Base-by-base conservation (phyloP, 768 basidiomycete genomes). In the Trametopsis cervina region DNA sequence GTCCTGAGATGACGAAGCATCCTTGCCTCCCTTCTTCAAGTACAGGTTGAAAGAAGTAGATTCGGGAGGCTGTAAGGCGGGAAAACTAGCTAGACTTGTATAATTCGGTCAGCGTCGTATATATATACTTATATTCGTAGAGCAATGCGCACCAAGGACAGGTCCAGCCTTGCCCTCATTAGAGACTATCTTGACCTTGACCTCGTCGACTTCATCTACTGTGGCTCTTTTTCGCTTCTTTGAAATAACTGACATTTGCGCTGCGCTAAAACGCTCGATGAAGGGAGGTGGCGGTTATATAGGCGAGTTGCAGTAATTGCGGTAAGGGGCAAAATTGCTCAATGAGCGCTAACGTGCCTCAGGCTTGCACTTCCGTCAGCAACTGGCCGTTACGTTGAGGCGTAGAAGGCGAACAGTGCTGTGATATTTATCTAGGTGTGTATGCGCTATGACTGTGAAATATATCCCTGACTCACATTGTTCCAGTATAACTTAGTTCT, bases 1-100 rank as follows among this genome's bases (percentile, higher is more conserved):
- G 15, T 52, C 46, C 15, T 47, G 41, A 13, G 51, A 26, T 23
- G 17, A 24, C 11, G 37, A 24, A 20, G 18, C 23, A 22, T 44
- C 17, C 24, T 17, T 4, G 12, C 24, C 23, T 20, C 13, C 42
- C 9, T 75, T 78, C 38, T 60, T 67, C 9, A 68, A 62, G 62
- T 84, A 89, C 57, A 78, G 76, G 52, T 70, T 66, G 62, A 89
- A 90, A 15, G 78, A 56, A 2, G 78, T 88, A 13, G 71, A 68
- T 46, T 68, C 55, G 2, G 83, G 74, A 13, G 84, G 73, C 40
- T 76, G 66, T 22, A 87, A 57, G 4, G 78, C 77, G 36, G 88
- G 88, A 63, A 85, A 89, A 54, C 71, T 75, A 23, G 69, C 82
- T 84, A 54, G 29, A 40, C 40, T 37, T 45, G n/a, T 27, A 22